phyloP scores from a whole-genome alignment of 2,329 filamentous ascomycete genomes.

The Pseudogymnoascus sp. region DNA sequence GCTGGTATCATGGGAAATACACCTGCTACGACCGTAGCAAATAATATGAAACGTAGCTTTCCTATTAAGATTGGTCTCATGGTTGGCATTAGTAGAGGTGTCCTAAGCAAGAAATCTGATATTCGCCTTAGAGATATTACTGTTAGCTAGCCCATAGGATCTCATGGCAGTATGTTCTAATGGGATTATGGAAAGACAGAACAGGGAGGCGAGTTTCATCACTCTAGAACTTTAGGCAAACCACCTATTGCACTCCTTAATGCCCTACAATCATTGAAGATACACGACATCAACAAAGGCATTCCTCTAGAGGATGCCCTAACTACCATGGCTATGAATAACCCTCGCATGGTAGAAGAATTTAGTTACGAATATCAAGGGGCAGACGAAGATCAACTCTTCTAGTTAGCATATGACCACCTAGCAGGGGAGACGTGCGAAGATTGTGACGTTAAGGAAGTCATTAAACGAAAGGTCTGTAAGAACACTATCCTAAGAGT shows the following conservation, averaged over 20 bases:
- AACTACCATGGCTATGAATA: conserved; percentile 1
- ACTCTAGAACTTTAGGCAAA: conserved; percentile 10
- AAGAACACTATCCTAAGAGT: not conserved
- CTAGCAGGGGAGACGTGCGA: conserved; percentile 2
- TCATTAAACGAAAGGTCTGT: not conserved
- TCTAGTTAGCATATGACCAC: conserved; percentile 11
- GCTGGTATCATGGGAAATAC: conserved; percentile 29
- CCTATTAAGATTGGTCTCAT: conserved; percentile 29
- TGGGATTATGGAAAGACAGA: conserved; percentile 18
- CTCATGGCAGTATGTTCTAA: conserved; percentile 14
- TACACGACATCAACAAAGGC: conserved; percentile 3
- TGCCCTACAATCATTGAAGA: conserved; percentile 10
- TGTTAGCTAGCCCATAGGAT: conserved; percentile 18
- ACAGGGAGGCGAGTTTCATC: conserved; percentile 8
- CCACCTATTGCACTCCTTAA: conserved; percentile 11
- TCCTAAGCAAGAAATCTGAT: conserved; percentile 15
- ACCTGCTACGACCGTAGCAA: too few species aligned
- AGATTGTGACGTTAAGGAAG: conserved; percentile 1
- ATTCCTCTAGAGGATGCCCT: conserved; percentile 9
- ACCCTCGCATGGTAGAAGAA: conserved; percentile 11
- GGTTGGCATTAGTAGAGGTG: conserved; percentile 34
- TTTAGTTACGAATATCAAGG: conserved; percentile 9
- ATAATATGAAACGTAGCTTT: conserved; percentile 26
- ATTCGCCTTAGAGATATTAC: conserved; percentile 27
- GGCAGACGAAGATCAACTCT: conserved; percentile 11